Evolutionary conservation across 345 rosid genomes (phyloP).

Genomic region (Eucalyptus curtisii): DNA sequence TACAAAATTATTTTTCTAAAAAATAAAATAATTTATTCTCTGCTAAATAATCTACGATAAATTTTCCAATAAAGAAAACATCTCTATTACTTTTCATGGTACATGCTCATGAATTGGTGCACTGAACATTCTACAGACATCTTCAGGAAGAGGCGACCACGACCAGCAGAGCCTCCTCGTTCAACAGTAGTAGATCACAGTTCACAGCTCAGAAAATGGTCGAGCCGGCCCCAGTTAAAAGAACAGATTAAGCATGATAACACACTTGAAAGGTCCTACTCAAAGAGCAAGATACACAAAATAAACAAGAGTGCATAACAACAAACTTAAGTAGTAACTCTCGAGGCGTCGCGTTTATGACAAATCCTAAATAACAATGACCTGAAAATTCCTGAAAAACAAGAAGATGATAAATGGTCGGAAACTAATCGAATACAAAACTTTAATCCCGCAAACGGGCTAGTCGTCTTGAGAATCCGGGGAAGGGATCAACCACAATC

Average conservation of each 20-base stretch:
- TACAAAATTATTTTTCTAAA: no score
- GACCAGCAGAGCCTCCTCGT: not conserved
- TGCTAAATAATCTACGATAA: not conserved
- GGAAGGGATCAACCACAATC: conserved; percentile 4
- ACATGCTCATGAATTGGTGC: not conserved
- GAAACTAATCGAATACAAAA: conserved; percentile 22
- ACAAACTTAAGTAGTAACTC: not conserved
- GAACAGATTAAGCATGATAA: not conserved
- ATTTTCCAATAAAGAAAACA: not conserved
- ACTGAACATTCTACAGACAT: not conserved
- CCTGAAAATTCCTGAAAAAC: not conserved
- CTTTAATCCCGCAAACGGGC: conserved; percentile 5
- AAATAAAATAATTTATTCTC: not conserved
- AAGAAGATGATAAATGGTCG: not conserved
- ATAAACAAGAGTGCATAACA: not conserved
- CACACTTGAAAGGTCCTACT: not conserved
- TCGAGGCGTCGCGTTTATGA: not conserved
- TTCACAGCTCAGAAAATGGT: not conserved
- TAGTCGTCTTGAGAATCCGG: not conserved
- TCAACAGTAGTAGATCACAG: not conserved
- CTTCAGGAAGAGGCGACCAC: not conserved
- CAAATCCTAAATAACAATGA: not conserved
- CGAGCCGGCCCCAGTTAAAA: not conserved
- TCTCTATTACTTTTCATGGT: accelerated
- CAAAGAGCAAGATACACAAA: not conserved